Evolutionary conservation across 192 early-diverging fungal genomes (phyloP).

Genomic region (Spinellus fusiger): DNA sequence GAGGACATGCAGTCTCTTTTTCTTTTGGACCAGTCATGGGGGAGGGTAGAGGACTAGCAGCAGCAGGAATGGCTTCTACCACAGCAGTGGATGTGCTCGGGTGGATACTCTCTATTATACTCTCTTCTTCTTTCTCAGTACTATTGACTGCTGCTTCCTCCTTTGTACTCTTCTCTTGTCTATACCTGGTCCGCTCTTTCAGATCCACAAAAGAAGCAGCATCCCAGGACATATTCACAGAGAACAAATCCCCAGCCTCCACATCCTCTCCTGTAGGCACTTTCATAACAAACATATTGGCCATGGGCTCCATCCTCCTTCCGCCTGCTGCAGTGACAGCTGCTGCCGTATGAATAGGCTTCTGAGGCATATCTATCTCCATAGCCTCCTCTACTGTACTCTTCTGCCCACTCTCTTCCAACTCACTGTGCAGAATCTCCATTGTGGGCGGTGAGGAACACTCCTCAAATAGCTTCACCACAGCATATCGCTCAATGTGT

Average conservation of each 20-base stretch:
- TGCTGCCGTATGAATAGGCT: conserved; percentile 24
- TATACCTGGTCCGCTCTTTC: background rate
- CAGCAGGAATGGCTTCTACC: background rate
- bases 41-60: background rate
- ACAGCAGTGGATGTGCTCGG: background rate
- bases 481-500: conserved; percentile 38
- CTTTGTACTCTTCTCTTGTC: background rate
- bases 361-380: conserved; percentile 3
- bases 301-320: conserved; percentile 20
- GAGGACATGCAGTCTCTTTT: background rate
- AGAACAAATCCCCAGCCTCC: background rate
- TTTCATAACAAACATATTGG: conserved; percentile 25
- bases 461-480: conserved; percentile 28
- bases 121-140: background rate
- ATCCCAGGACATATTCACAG: background rate
- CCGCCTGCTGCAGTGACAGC: conserved; percentile 31
- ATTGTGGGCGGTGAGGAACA: no score
- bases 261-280: background rate
- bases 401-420: background rate
- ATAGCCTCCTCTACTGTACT: background rate
- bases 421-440: no score
- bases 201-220: background rate
- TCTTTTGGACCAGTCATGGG: no score
- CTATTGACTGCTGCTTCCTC: background rate
- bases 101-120: no score